phyloP scores from a whole-genome alignment of 768 basidiomycete species.

The Kwoniella sp. region DNA sequence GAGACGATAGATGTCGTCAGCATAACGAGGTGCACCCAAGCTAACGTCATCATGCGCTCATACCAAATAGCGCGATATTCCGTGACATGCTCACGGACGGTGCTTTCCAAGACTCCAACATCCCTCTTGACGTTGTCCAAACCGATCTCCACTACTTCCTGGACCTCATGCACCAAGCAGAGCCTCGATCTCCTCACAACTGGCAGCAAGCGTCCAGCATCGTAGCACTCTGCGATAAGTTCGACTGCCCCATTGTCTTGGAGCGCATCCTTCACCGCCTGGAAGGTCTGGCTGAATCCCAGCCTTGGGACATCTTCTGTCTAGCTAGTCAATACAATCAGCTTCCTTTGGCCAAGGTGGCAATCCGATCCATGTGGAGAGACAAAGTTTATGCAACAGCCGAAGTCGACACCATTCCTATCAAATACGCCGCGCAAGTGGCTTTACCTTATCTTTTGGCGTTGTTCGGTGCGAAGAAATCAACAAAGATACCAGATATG shows the following conservation, averaged over 20 bases:
- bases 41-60: too few relatives aligned
- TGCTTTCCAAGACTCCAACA: too few relatives aligned
- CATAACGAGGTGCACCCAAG: too few relatives aligned
- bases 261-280: not conserved
- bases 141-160: too few relatives aligned
- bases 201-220: not conserved
- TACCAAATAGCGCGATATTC: too few relatives aligned
- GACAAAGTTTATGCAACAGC: not conserved
- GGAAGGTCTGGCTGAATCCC: not conserved
- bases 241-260: not conserved
- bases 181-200: too few relatives aligned
- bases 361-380: not conserved
- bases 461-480: not conserved
- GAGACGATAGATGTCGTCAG: too few relatives aligned
- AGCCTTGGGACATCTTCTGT: conserved; percentile 5
- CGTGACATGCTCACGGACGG: too few relatives aligned
- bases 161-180: too few relatives aligned
- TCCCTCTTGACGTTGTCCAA: too few relatives aligned
- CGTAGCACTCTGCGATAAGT: not conserved
- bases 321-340: not conserved
- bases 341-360: not conserved
- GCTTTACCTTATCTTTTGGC: conserved; percentile 3
- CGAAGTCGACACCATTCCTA: not conserved
- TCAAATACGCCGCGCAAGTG: not conserved
- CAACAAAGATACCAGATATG: not conserved